These are phyloP conservation scores for Rosa rugosa DNA, from an alignment of 306 rosid species.

Conservation along the genomic window DNA sequence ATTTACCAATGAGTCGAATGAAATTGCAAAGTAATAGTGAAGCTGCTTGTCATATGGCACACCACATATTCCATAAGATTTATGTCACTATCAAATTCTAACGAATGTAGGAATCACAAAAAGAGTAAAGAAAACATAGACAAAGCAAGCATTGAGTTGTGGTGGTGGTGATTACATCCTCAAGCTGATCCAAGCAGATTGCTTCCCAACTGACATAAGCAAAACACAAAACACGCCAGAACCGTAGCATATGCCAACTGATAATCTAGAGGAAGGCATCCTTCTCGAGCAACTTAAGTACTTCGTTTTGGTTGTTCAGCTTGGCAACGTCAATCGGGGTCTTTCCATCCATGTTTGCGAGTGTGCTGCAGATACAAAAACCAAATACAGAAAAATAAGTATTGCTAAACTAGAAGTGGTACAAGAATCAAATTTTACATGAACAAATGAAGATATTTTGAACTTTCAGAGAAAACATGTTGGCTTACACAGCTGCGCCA, in stretches of 20 bases:
- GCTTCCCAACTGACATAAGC: constrained; percentile 11
- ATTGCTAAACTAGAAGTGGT: neutral
- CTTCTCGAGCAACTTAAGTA: constrained; percentile 93
- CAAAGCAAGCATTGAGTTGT: constrained; percentile 13
- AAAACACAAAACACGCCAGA: constrained; percentile 15
- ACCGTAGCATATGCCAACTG: constrained; percentile 10
- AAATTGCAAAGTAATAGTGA: constrained; percentile 4
- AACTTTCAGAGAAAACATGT: neutral
- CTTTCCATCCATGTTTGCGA: constrained; percentile 94
- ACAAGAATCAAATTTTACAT: neutral
- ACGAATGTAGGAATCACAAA: constrained; percentile 10
- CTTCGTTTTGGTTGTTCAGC: constrained; percentile 87
- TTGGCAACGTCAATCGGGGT: constrained; percentile 97
- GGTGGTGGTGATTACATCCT: constrained; percentile 24
- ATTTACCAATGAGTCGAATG: neutral
- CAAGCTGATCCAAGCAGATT: constrained; percentile 27
- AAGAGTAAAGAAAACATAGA: constrained; percentile 10
- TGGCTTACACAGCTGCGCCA: constrained; percentile 94
- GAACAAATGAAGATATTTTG: neutral
- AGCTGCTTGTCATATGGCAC: constrained; percentile 16
- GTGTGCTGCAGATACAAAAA: constrained; percentile 61
- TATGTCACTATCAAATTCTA: constrained; percentile 10
- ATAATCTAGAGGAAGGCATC: constrained; percentile 82
- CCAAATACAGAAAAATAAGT: neutral
- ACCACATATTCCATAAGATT: constrained; percentile 17